Evolutionary conservation across 1,139 yeast species (phyloP).

Genomic region (Yamadazyma dushanensis): DNA sequence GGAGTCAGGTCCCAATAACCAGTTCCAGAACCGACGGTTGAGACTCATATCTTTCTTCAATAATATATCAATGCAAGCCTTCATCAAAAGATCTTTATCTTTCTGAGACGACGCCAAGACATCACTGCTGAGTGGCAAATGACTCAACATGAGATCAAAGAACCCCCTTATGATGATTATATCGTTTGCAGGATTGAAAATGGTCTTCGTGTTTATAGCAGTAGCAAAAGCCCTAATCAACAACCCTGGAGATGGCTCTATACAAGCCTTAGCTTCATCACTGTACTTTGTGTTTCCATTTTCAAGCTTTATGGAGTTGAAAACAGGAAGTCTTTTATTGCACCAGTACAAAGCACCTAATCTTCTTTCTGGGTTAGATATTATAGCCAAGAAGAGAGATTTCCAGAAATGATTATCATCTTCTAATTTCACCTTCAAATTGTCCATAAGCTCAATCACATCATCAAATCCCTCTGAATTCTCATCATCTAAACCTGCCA

Average conservation of each 20-base stretch:
- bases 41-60: constrained; percentile 88
- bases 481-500: constrained; percentile 92
- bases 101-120: constrained; percentile 46
- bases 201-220: constrained; percentile 58
- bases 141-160: constrained; percentile 72
- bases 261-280: constrained; percentile 58
- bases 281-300: constrained; percentile 25
- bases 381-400: constrained; percentile 68
- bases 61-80: constrained; percentile 67
- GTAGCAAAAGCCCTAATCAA: constrained; percentile 70
- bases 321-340: constrained; percentile 61
- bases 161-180: constrained; percentile 85
- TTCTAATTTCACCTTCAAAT: constrained; percentile 54
- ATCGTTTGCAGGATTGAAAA: constrained; percentile 39
- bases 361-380: constrained; percentile 75
- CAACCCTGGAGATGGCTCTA: constrained; percentile 78
- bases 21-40: constrained; percentile 88
- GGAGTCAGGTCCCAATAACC: constrained; percentile 78
- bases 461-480: constrained; percentile 76
- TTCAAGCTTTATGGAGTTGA: constrained; percentile 22
- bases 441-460: constrained; percentile 59
- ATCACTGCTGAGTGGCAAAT: constrained; percentile 63
- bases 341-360: constrained; percentile 85
- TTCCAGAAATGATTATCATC: constrained; percentile 89
- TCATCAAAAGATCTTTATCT: constrained; percentile 60